phyloP scores from a whole-genome alignment of 306 rosid species.

The Luffa acutangula region DNA sequence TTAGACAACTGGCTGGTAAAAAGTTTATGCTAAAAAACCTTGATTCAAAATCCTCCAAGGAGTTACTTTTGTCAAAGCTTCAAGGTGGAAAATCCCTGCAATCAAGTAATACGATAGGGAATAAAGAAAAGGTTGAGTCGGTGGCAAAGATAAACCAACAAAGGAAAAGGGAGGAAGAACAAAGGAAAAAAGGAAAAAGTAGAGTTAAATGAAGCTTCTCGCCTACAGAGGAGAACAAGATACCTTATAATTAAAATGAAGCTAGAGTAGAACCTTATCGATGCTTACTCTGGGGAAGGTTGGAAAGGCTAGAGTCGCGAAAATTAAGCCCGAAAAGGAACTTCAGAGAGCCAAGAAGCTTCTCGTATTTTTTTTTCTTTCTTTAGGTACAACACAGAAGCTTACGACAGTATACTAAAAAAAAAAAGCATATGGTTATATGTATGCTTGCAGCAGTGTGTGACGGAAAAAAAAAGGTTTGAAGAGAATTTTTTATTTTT shows the following conservation, averaged over 20 bases:
- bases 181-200: conserved; percentile 28
- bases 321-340: conserved; percentile 82
- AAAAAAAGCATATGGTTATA: too few relatives aligned
- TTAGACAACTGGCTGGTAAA: conserved; percentile 20
- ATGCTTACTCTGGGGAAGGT: conserved; percentile 91
- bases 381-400: too few relatives aligned
- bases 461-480: too few relatives aligned
- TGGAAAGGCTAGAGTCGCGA: conserved; percentile 97
- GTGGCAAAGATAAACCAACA: conserved; percentile 23
- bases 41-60: conserved; percentile 29
- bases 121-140: conserved; percentile 21
- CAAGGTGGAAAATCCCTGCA: conserved; percentile 22
- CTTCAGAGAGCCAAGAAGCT: conserved; percentile 67
- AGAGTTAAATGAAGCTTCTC: conserved; percentile 65
- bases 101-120: conserved; percentile 17
- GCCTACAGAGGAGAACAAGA: conserved; percentile 71
- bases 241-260: conserved; percentile 71
- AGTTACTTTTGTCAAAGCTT: conserved; percentile 24
- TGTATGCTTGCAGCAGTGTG: too few relatives aligned
- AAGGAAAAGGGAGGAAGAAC: conserved; percentile 38
- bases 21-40: conserved; percentile 9
- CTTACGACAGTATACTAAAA: too few relatives aligned
- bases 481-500: too few relatives aligned
- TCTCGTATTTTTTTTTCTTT: too few relatives aligned
- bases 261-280: conserved; percentile 87